phyloP scores from a whole-genome alignment of 768 basidiomycete genomes.

The Phylloporus sp. region DNA sequence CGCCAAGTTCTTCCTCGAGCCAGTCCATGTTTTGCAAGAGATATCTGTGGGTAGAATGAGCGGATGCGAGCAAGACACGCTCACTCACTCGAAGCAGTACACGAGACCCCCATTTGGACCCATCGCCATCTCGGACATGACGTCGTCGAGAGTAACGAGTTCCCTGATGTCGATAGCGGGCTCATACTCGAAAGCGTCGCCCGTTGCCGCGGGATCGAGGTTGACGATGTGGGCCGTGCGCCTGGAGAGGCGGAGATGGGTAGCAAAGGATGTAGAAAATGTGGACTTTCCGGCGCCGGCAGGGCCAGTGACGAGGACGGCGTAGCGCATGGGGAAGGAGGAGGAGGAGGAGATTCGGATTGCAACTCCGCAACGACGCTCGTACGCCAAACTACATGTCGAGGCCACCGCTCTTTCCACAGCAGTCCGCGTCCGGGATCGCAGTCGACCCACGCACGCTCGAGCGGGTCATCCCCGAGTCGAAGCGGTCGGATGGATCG shows the following conservation, averaged over 20 bases:
- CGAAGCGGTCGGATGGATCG: constrained; percentile 80
- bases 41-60: constrained; percentile 54
- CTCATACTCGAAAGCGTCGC: constrained; percentile 84
- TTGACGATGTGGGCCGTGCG: constrained; percentile 91
- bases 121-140: constrained; percentile 91
- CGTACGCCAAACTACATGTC: too few species aligned
- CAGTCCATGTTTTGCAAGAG: constrained; percentile 96
- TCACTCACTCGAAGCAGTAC: constrained; percentile 98
- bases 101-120: constrained; percentile 97
- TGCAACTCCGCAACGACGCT: constrained; percentile 35
- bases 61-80: constrained; percentile 28
- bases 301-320: constrained; percentile 87
- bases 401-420: constrained; percentile 68
- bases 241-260: constrained; percentile 78
- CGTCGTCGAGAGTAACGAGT: constrained; percentile 87
- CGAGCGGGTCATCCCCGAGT: constrained; percentile 85
- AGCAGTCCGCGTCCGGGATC: constrained; percentile 72
- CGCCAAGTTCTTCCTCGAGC: constrained; percentile 93
- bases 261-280: constrained; percentile 82
- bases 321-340: constrained; percentile 65
- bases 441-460: constrained; percentile 80
- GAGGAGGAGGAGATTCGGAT: constrained; percentile 17
- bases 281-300: constrained; percentile 98
- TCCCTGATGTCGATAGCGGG: constrained; percentile 93
- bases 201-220: constrained; percentile 89